These are phyloP conservation scores for Phoma herbarum DNA, from an alignment of 2,329 filamentous ascomycete genomes.

Conservation along the genomic window DNA sequence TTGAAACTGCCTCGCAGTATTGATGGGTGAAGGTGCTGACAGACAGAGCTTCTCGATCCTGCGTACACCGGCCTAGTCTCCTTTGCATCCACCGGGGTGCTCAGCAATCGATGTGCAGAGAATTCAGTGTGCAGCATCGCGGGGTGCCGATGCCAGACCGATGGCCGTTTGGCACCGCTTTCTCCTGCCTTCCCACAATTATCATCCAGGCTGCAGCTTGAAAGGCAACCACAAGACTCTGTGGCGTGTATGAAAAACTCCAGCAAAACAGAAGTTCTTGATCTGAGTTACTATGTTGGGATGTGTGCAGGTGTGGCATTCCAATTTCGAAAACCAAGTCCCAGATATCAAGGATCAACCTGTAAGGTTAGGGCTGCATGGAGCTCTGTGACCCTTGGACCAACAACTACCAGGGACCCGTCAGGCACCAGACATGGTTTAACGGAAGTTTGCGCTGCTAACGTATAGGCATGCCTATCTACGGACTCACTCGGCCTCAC, in stretches of 20 bases:
- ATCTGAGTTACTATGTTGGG: conserved; percentile 1
- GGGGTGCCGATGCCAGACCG: conserved; percentile 7
- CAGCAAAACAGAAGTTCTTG: not conserved
- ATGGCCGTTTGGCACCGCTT: not conserved
- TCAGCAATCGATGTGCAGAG: not conserved
- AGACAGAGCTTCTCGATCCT: not conserved
- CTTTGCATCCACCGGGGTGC: not conserved
- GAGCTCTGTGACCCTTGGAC: conserved; percentile 4
- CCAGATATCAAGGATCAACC: not conserved
- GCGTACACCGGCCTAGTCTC: not conserved
- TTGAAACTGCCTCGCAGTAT: not conserved
- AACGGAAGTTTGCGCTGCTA: conserved; percentile 7
- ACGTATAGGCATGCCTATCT: conserved; percentile 5
- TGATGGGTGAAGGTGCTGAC: not conserved
- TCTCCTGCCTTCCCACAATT: not conserved
- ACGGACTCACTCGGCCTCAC: conserved; percentile 19
- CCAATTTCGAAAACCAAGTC: not conserved
- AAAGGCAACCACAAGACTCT: conserved; percentile 1
- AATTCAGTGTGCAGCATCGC: not conserved
- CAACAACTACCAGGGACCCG: not conserved
- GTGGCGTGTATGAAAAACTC: not conserved
- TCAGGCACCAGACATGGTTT: conserved; percentile 15
- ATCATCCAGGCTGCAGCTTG: not conserved
- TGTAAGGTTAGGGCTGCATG: conserved; percentile 7
- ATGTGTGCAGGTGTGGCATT: not conserved